A percentile compares a stretch with the other conserved stretches of the same genome.
Conservation (phyloP, 202 grass and related monocot genomes). For the Brachypodium distachyon region DNA sequence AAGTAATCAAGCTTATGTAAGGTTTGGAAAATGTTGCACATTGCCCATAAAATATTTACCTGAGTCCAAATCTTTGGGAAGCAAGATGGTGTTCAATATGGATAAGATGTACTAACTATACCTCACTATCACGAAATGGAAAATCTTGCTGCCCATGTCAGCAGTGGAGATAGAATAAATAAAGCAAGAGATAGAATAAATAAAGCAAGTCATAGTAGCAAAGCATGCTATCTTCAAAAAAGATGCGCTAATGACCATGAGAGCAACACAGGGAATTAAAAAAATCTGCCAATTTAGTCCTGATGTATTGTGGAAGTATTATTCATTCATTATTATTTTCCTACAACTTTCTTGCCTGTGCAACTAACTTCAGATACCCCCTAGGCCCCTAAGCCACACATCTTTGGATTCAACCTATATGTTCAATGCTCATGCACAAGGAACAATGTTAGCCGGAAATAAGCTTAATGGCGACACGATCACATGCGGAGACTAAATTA, state of each 20-base stretch:
- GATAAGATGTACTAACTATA: background rate
- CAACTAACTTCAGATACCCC: background rate
- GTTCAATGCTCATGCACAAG: background rate
- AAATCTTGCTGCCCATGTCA: background rate
- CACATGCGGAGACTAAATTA: background rate
- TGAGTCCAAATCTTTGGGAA: background rate
- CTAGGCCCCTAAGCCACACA: background rate
- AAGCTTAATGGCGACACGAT: background rate
- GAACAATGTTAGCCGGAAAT: background rate
- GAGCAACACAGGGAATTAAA: background rate
- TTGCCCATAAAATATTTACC: background rate
- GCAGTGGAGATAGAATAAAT: background rate
- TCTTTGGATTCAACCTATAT: background rate
- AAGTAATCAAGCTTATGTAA: background rate
- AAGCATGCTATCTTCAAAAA: background rate
- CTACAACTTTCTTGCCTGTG: background rate
- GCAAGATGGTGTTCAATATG: background rate
- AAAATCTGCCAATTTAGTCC: background rate
- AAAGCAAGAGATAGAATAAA: background rate
- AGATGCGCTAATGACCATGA: background rate
- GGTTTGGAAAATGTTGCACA: background rate
- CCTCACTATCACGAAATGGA: background rate
- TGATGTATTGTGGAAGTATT: background rate
- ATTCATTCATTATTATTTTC: background rate
- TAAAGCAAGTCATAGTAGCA: background rate